Percentiles rank a stretch among this genome's conserved stretches.
These are phyloP conservation scores for Pythium biforme DNA, from an alignment of 352 stramenopile species.

Conservation along the genomic window DNA sequence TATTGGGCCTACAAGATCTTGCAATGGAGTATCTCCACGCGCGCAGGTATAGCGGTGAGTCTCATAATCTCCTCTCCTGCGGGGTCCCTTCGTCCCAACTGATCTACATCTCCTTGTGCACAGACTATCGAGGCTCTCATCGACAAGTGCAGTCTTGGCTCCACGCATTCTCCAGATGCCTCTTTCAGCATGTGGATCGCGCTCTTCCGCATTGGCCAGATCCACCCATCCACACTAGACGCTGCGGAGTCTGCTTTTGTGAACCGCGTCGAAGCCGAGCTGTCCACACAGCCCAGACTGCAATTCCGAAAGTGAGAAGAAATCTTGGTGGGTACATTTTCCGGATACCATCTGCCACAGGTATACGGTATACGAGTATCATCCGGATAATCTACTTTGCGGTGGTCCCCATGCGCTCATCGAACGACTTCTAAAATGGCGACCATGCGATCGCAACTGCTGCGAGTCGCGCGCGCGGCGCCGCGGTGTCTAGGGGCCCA, in stretches of 20 bases:
- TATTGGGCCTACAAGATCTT: conserved; percentile 73
- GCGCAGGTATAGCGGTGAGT: conserved; percentile 55
- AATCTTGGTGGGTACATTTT: conserved; percentile 1
- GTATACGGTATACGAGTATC: conserved; percentile 3
- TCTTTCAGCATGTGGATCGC: conserved; percentile 59
- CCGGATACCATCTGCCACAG: background rate
- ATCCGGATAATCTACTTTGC: conserved; percentile 8
- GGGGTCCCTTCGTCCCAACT: background rate
- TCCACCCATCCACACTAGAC: background rate
- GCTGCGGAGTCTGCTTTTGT: conserved; percentile 35
- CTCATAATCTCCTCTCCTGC: background rate
- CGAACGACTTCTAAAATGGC: background rate
- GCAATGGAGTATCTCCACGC: conserved; percentile 62
- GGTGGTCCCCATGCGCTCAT: conserved; percentile 2
- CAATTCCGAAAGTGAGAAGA: conserved; percentile 39
- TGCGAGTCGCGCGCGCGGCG: conserved; percentile 4
- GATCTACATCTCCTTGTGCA: background rate
- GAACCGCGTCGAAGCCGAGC: conserved; percentile 39
- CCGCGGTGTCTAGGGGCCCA: background rate
- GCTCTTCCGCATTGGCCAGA: conserved; percentile 50
- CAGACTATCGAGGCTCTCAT: conserved; percentile 70
- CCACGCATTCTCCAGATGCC: conserved; percentile 47
- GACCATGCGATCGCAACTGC: background rate
- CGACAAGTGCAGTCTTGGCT: conserved; percentile 53
- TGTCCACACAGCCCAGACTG: conserved; percentile 54